Base-by-base conservation (phyloP, 305 asterid species). In the Striga hermonthica region DNA sequence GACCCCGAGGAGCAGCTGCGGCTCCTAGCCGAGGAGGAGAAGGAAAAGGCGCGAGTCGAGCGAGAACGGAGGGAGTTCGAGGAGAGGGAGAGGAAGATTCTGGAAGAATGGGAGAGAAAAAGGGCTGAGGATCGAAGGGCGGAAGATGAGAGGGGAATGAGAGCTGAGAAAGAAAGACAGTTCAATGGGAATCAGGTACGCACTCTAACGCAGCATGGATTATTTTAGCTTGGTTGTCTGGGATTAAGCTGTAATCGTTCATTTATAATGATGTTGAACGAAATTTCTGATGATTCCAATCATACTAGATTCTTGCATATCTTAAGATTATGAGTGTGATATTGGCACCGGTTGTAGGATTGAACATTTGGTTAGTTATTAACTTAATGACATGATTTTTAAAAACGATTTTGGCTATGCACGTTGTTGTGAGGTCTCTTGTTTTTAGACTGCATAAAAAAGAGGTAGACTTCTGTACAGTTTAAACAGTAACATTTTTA, bases 1-100 rank as follows among this genome's bases (percentile, higher is more conserved):
- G 97, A 93, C 60, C 95, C 91, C 6, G 84, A 79, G 72, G 94
- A 86, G 86, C 94, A 66, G 79, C 77, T 65, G 69, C 77, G 89
- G 61, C 78, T 88, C 70, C 89, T 77, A 71, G 72, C 80, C 15
- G 95, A 86, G 75, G 94, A 88, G 79, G 95, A 83, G 84, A 73
- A 47, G 70, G 99, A 93, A 69, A 83, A 77, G 62, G 82, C 77
- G 79, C 78, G 95, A 65, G 64, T 64, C 39, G 99, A 88, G 75
- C 79, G 67, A 65, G 97, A 84, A 22, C 74, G 84, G 76, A 73
- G 53, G 47, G 89, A 81, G 77, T 93, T 90, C 69, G 95, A 90
- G 86, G 96, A 83, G 78, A 84, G 79, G 73, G 99, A 90, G 77
- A 83, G 81, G 78, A 70, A 72, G 65, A 85, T 93, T 66, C 78